These are phyloP conservation scores for Thermothielavioides terrestris DNA, from an alignment of 495 filamentous ascomycete species.

Conservation along the genomic window DNA sequence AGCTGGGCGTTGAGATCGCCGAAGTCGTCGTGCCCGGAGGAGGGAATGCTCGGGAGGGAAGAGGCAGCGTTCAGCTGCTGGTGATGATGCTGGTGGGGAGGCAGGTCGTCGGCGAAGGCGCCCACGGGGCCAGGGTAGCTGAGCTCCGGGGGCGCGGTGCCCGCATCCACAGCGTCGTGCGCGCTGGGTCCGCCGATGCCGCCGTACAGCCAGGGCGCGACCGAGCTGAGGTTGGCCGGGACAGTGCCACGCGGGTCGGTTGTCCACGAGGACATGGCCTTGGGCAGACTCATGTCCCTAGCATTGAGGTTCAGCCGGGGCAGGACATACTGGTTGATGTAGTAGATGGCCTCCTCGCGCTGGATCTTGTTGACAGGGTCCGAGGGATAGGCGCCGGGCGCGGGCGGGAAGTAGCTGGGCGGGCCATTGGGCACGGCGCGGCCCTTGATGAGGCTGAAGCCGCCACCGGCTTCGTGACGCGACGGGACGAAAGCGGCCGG, in stretches of 20 bases:
- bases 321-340: slow-evolving; percentile 58
- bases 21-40: background rate
- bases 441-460: slow-evolving; percentile 47
- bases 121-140: slow-evolving; percentile 25
- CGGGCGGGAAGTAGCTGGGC: slow-evolving; percentile 43
- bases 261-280: slow-evolving; percentile 19
- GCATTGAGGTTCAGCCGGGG: slow-evolving; percentile 41
- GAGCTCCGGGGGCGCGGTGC: slow-evolving; percentile 24
- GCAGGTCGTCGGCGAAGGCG: slow-evolving; percentile 12
- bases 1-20: slow-evolving; percentile 3
- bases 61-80: too few species aligned
- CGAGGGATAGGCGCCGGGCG: slow-evolving; percentile 31
- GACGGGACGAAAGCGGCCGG: slow-evolving; percentile 43
- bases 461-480: slow-evolving; percentile 36
- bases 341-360: slow-evolving; percentile 53
- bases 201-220: slow-evolving; percentile 40
- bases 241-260: slow-evolving; percentile 4
- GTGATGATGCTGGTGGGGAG: too few species aligned
- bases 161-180: slow-evolving; percentile 9
- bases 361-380: slow-evolving; percentile 50
- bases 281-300: slow-evolving; percentile 30
- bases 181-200: slow-evolving; percentile 14
- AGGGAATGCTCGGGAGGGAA: too few species aligned
- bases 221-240: slow-evolving; percentile 24
- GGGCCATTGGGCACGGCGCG: slow-evolving; percentile 49